phyloP scores from a whole-genome alignment of 108 stramenopile genomes.

The Schizochytrium sp. region DNA sequence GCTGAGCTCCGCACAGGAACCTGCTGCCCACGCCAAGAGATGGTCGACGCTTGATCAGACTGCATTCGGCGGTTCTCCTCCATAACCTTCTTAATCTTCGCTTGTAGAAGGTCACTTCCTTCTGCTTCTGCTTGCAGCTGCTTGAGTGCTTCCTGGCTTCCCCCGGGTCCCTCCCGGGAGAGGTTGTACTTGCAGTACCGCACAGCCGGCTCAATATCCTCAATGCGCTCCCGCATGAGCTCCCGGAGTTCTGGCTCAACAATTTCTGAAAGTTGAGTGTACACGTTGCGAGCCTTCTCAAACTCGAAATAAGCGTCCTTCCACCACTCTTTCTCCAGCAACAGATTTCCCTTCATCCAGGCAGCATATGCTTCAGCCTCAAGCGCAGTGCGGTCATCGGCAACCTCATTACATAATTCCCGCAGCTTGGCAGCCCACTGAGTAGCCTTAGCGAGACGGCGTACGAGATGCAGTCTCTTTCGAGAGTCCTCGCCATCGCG shows the following conservation, averaged over 20 bases:
- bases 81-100: constrained; percentile 44
- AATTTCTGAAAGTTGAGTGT: constrained; percentile 20
- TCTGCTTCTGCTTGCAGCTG: neutral
- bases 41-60: constrained; percentile 9
- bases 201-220: constrained; percentile 42
- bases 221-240: constrained; percentile 48
- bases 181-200: constrained; percentile 58
- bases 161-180: constrained; percentile 8
- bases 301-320: constrained; percentile 20
- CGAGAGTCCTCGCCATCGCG: neutral
- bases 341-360: constrained; percentile 48
- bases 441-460: constrained; percentile 54
- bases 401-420: constrained; percentile 15
- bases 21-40: constrained; percentile 20
- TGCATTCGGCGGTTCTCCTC: constrained; percentile 46
- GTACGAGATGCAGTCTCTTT: neutral
- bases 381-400: constrained; percentile 48
- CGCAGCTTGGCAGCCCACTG: constrained; percentile 5
- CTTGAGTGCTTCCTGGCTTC: constrained; percentile 35
- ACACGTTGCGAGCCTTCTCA: neutral
- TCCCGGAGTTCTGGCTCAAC: constrained; percentile 31
- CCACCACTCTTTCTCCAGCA: constrained; percentile 55
- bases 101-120: constrained; percentile 35
- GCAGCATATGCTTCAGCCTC: constrained; percentile 61
- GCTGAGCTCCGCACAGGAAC: constrained; percentile 10